Base-by-base conservation (phyloP, 2,329 filamentous ascomycete genomes). In the Colletotrichum spaethianum region DNA sequence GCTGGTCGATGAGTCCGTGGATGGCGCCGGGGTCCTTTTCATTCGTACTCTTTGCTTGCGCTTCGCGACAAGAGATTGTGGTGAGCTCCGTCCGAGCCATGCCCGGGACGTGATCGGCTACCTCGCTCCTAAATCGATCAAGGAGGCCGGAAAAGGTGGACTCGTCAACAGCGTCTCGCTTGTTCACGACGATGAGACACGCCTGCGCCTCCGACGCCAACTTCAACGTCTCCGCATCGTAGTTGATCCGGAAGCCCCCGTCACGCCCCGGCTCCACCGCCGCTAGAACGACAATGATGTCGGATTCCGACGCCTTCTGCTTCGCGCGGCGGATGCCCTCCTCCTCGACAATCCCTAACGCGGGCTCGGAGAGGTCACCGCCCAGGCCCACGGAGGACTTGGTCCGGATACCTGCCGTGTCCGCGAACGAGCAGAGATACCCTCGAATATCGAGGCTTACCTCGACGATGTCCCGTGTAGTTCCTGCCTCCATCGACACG, bases 401-500 rank as follows among this genome's bases (percentile, higher is more conserved):
- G 59, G 87, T 89, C 61, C 95, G 88, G 75, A 99, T 90, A 1
- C 96, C 96, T 26, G 96, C 96, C 77, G 96, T 98, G 83, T 99
- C 96, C 20, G 96, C 95, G 78, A 99, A 92, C n/a, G 93, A 94
- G 81, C 95, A 97, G 61, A 97, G 90, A 84, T 93, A 99, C 0
- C 96, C 96, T 0, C 92, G 91, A 59, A 99, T 87, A 82, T 99
- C 96, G 33, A 99, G 87, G 36, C 93, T 93, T 0, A 96, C 93
- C 83, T 99, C 96, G 14, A 99, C 92, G 63, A 99, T 92, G 83
- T 99, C 96, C 72, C 96, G 86, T 8, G 96, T 99, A 0, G 96
- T 99, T 0, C 96, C 96, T 48, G 95, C 95, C 83, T 98, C 95
- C 0, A 91, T 88, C 55, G 95, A 98, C 9, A 99, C 96, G 77